Percentiles rank a stretch among this genome's conserved stretches.
Conservation (phyloP, 2,329 filamentous ascomycete genomes). For the Cordyceps cicadae region DNA sequence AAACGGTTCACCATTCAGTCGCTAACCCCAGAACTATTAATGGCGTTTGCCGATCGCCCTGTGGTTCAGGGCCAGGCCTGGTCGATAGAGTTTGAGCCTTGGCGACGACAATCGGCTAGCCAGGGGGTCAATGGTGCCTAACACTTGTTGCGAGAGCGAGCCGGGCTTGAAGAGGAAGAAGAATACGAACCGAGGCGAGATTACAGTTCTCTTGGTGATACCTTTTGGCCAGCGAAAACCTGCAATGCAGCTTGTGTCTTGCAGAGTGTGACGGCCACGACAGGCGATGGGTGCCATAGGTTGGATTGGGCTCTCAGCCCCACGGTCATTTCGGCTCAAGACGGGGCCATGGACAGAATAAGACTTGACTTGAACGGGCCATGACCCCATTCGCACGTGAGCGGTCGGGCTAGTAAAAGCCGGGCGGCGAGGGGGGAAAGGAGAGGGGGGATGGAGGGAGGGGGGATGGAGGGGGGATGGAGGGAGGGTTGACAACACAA, state of each 20-base stretch:
- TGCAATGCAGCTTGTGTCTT: constrained; percentile 11
- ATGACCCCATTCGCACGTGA: constrained; percentile 5
- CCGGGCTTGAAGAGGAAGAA: not conserved
- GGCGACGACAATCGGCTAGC: not conserved
- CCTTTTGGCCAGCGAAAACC: constrained; percentile 1
- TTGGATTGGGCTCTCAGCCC: not conserved
- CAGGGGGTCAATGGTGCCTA: not conserved
- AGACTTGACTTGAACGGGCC: too few species aligned
- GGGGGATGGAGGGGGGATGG: too few species aligned
- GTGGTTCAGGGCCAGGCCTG: not conserved
- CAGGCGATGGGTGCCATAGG: not conserved
- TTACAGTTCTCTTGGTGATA: not conserved
- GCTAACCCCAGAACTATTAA: constrained; percentile 3
- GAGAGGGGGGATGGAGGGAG: too few species aligned
- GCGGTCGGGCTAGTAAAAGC: not conserved
- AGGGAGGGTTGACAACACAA: not conserved
- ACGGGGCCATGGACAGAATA: not conserved
- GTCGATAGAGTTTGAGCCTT: constrained; percentile 2
- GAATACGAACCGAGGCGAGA: not conserved
- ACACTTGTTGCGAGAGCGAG: too few species aligned
- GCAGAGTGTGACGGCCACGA: constrained; percentile 2
- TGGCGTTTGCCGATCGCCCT: constrained; percentile 8
- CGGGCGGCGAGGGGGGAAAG: too few species aligned
- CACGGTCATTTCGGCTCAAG: constrained; percentile 11
- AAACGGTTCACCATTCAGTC: constrained; percentile 5